These are phyloP conservation scores for Helicostylum pulchrum DNA, from an alignment of 192 early-diverging fungal species.

Conservation along the genomic window DNA sequence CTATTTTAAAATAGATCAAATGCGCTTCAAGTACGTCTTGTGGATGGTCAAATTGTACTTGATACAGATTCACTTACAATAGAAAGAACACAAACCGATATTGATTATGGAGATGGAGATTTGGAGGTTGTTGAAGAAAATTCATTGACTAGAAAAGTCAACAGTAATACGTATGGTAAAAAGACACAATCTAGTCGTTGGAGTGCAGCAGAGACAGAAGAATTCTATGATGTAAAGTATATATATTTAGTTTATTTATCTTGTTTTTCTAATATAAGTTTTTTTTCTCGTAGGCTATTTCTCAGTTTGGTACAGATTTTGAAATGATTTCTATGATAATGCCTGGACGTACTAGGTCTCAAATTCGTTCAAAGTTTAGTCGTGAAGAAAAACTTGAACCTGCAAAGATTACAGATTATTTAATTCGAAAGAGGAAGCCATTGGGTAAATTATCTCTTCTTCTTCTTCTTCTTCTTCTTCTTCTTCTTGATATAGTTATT, in stretches of 20 bases:
- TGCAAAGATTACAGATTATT: constrained; percentile 26
- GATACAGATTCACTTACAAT: constrained; percentile 29
- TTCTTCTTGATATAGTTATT: background rate
- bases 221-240: constrained; percentile 30
- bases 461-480: too few relatives aligned
- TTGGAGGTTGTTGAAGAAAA: constrained; percentile 35
- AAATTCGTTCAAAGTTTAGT: constrained; percentile 33
- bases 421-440: constrained; percentile 25
- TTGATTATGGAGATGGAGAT: background rate
- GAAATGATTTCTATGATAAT: constrained; percentile 32
- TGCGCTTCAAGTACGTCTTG: constrained; percentile 31
- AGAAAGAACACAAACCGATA: constrained; percentile 2
- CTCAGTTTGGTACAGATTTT: constrained; percentile 40
- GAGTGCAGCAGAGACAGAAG: constrained; percentile 22
- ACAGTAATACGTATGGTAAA: constrained; percentile 27
- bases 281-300: constrained; percentile 19
- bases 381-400: constrained; percentile 28
- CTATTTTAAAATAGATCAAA: constrained; percentile 21
- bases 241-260: background rate
- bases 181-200: constrained; percentile 15
- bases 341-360: constrained; percentile 22
- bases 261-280: background rate
- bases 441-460: constrained; percentile 16
- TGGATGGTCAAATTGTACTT: constrained; percentile 35
- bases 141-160: constrained; percentile 19